phyloP scores from a whole-genome alignment of 2,329 filamentous ascomycete genomes.

The Microsporum ferrugineum region DNA sequence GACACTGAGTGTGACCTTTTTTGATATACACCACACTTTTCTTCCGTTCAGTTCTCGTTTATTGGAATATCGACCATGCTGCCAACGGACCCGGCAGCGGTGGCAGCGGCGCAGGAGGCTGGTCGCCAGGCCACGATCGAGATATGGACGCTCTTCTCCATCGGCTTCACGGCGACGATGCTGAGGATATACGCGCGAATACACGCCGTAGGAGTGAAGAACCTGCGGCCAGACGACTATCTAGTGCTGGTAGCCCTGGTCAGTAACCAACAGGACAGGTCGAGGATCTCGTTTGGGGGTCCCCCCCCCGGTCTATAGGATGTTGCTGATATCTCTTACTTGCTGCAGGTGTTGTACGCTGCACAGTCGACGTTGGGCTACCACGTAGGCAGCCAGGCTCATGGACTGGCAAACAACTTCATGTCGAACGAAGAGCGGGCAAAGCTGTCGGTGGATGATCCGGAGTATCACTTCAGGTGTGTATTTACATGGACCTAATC shows the following conservation, averaged over 20 bases:
- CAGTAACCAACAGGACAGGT: not conserved
- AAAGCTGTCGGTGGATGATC: slow-evolving; percentile 29
- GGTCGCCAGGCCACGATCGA: slow-evolving; percentile 1
- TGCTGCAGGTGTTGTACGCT: slow-evolving; percentile 37
- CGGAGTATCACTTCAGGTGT: slow-evolving; percentile 34
- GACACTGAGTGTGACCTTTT: not conserved
- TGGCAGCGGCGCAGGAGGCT: not conserved
- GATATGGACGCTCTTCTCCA: slow-evolving; percentile 4
- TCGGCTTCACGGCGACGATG: slow-evolving; percentile 16
- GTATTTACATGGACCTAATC: not conserved
- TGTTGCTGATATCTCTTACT: not conserved
- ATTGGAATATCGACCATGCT: not conserved
- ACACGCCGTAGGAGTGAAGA: slow-evolving; percentile 19
- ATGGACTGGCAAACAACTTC: slow-evolving; percentile 40
- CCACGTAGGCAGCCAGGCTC: slow-evolving; percentile 34
- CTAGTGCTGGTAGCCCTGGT: slow-evolving; percentile 31
- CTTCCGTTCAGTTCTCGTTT: not conserved
- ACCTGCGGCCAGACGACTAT: slow-evolving; percentile 40
- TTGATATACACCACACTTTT: not conserved
- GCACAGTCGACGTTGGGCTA: slow-evolving; percentile 37
- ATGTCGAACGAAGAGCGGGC: slow-evolving; percentile 41
- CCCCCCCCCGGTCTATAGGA: slow-evolving; percentile 10
- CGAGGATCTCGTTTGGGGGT: not conserved
- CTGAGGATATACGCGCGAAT: slow-evolving; percentile 38
- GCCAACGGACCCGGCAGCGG: slow-evolving; percentile 4